Evolutionary conservation across 306 rosid species (phyloP), one percentile per base, ranked within the genome.

Genomic region (Begonia peltatifolia): DNA sequence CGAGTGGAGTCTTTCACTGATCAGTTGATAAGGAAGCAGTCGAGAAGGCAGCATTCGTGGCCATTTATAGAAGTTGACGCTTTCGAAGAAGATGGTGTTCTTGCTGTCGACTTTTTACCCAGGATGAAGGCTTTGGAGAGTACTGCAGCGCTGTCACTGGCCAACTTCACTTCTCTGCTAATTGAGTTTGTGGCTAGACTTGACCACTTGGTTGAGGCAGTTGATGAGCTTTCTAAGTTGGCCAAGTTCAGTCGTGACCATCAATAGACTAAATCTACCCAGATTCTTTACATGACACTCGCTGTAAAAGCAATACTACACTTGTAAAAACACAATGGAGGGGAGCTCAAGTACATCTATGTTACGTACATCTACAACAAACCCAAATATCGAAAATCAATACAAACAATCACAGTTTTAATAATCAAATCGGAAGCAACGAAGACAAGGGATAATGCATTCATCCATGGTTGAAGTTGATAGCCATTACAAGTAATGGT

Each of bases 151-250:
- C 38, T 82, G 69, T 82, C 95, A 22, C 66, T 85, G 48, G 76
- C 71, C 41, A 79, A 67, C 64, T 85, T 85, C 66, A 73, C 84
- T 57, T 85, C 83, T 35, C 64, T 82, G 23, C 74, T 81, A 1
- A 62, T 81, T 4, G 95, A 85, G 81, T 82, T 85, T 50, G 84
- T 76, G 63, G 92, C 84, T 1, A 79, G 87, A 73, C 79, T 82
- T 50, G 87, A 85, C 53, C 82, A 74, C 70, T 77, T 85, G 77
- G 74, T 79, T 54, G 81, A 76, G 42, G 84, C 74, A 41, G 92
- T 82, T 43, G 71, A 82, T 51, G 57, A 75, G 72, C 79, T 85
- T 47, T 79, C 87, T 12, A 74, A 66, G 68, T 41, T 79, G 76
- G 95, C 92, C 42, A 74, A 82, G 72, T 82, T 85, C 72, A 66